Evolutionary conservation across 352 stramenopile genomes (phyloP), one percentile per base, ranked within the genome.

Genomic region (Phytopythium chamaehyphon): DNA sequence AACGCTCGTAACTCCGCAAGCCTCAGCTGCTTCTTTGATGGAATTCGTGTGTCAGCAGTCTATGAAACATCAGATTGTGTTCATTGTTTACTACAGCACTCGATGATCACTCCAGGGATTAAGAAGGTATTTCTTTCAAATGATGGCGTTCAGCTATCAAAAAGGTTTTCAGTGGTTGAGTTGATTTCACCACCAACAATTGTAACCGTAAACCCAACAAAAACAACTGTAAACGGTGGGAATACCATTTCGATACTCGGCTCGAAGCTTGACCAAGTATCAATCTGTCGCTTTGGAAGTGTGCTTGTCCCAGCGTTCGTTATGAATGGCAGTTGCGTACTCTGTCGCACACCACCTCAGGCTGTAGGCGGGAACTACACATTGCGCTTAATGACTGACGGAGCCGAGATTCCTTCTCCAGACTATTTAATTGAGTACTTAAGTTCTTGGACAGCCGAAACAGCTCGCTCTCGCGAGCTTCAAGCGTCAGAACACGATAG

Each of bases 251-350:
- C 42, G 0, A 55, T 94, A n/a, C 44, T 59, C 12, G 83, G 83
- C 1, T 62, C 65, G 23, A 59, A 77, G 19, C 61, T 94, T 2
- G 57, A 85, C 21, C 36, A 64, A 0, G 62, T 94, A 11, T 73
- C 75, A 0, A 67, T 90, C 48, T 96, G 88, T 56, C 56, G 66
- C n/a, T 93, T 96, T 67, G 83, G 79, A 15, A 46, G 44, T 2
- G 44, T 51, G 1, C 31, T 53, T 9, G 54, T 67, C 8, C 44
- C 67, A 14, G 76, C 70, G 1, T 66, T 57, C 38, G 47, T 78
- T 14, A 36, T 73, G 0, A 69, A 62, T 39, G 33, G 24, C 5
- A 57, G 54, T 24, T 23, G 66, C 16, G 54, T 75, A 39, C 31
- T 67, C 8, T 88, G 68, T 43, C 47, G 64, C 40, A 68, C 72